phyloP scores from a whole-genome alignment of 495 filamentous ascomycete species.

The Saxispiralis lemnorum region DNA sequence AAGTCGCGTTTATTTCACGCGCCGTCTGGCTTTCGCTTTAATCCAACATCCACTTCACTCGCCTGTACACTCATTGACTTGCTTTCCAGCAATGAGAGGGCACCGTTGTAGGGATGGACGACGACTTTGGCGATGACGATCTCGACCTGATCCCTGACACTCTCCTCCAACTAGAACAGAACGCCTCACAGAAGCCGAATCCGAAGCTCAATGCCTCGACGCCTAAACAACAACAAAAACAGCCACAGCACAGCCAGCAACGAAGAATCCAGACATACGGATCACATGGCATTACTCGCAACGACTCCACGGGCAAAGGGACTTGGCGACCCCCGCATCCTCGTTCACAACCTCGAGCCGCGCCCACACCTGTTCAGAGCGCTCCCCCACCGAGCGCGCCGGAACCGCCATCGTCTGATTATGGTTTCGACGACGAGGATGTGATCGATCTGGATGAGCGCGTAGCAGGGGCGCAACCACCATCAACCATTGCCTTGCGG shows the following conservation, averaged over 20 bases:
- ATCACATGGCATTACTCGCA: neutral
- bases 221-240: neutral
- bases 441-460: slow-evolving; percentile 25
- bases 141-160: slow-evolving; percentile 22
- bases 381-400: slow-evolving; percentile 9
- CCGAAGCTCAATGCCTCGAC: neutral
- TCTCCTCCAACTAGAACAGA: slow-evolving; percentile 22
- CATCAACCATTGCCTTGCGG: neutral
- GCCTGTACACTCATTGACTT: too few species aligned
- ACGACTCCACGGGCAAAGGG: neutral
- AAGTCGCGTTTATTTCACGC: too few species aligned
- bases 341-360: neutral
- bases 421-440: slow-evolving; percentile 25
- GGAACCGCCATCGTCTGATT: slow-evolving; percentile 21
- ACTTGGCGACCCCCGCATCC: slow-evolving; percentile 10
- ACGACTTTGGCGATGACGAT: slow-evolving; percentile 45
- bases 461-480: slow-evolving; percentile 28
- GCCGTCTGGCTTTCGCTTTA: too few species aligned
- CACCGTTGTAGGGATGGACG: slow-evolving; percentile 17
- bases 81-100: too few species aligned
- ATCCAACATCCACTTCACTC: too few species aligned
- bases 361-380: neutral
- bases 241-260: neutral
- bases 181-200: slow-evolving; percentile 19
- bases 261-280: neutral